Conservation (phyloP, 2,329 filamentous ascomycete genomes). For the Grosmannia huntii region DNA sequence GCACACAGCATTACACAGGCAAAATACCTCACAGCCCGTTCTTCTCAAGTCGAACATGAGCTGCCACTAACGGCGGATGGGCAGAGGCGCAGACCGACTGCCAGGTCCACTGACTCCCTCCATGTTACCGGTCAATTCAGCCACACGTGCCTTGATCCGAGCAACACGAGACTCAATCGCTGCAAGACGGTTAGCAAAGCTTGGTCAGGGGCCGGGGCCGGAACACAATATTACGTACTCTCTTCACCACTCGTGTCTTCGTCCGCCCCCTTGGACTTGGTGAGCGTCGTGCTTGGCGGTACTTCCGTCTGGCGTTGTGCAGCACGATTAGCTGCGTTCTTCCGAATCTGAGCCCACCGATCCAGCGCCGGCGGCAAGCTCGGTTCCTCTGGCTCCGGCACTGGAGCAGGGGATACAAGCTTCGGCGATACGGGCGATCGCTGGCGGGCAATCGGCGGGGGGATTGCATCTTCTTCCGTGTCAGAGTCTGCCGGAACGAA, state of each 20-base stretch:
- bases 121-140: conserved; percentile 81
- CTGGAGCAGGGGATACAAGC: neutral
- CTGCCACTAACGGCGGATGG: neutral
- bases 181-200: conserved; percentile 27
- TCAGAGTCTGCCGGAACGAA: conserved; percentile 50
- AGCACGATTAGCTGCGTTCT: conserved; percentile 80
- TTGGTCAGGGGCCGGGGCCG: neutral
- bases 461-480: conserved; percentile 33
- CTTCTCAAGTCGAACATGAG: neutral
- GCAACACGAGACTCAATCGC: conserved; percentile 94
- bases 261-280: conserved; percentile 48
- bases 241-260: conserved; percentile 94
- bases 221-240: conserved; percentile 46
- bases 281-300: conserved; percentile 24
- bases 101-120: conserved; percentile 37
- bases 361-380: conserved; percentile 41
- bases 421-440: conserved; percentile 13
- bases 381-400: neutral
- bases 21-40: neutral
- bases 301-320: conserved; percentile 53
- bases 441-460: conserved; percentile 38
- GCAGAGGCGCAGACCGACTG: conserved; percentile 1
- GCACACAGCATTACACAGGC: neutral
- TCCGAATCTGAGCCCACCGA: conserved; percentile 90
- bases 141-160: conserved; percentile 93